phyloP scores from a whole-genome alignment of 2,329 filamentous ascomycete genomes.

The Colletotrichum liriopes region DNA sequence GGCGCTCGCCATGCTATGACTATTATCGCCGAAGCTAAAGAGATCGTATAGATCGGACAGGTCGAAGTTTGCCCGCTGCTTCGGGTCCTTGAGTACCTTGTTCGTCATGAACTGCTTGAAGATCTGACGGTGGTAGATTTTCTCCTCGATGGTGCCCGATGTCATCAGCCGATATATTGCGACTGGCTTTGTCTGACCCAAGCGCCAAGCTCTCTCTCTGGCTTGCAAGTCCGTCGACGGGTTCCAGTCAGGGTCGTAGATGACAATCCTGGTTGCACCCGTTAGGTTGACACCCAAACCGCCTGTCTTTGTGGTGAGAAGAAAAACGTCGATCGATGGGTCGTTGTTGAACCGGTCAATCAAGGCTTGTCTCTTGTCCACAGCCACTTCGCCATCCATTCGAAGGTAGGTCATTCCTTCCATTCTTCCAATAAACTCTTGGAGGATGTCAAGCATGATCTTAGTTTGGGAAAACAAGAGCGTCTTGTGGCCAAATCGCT shows the following conservation, averaged over 20 bases:
- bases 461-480: constrained; percentile 93
- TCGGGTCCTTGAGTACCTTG: constrained; percentile 94
- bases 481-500: constrained; percentile 90
- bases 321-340: constrained; percentile 85
- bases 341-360: constrained; percentile 95
- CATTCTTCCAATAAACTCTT: constrained; percentile 81
- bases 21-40: constrained; percentile 82
- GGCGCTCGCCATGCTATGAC: constrained; percentile 74
- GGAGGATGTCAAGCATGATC: constrained; percentile 95
- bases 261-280: constrained; percentile 95
- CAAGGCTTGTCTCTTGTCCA: constrained; percentile 89
- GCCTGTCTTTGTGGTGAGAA: constrained; percentile 95
- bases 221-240: constrained; percentile 97
- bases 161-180: constrained; percentile 99
- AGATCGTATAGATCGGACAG: constrained; percentile 92
- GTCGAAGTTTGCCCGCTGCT: constrained; percentile 92
- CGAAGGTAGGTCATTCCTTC: constrained; percentile 82
- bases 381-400: constrained; percentile 94
- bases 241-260: constrained; percentile 99
- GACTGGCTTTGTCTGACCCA: constrained; percentile 95
- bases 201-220: constrained; percentile 93
- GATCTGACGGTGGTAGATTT: constrained; percentile 98
- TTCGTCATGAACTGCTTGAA: constrained; percentile 99
- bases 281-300: constrained; percentile 95
- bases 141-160: constrained; percentile 97